Conservation (phyloP, 1,139 yeast genomes). For the Magnusiomyces magnusii region DNA sequence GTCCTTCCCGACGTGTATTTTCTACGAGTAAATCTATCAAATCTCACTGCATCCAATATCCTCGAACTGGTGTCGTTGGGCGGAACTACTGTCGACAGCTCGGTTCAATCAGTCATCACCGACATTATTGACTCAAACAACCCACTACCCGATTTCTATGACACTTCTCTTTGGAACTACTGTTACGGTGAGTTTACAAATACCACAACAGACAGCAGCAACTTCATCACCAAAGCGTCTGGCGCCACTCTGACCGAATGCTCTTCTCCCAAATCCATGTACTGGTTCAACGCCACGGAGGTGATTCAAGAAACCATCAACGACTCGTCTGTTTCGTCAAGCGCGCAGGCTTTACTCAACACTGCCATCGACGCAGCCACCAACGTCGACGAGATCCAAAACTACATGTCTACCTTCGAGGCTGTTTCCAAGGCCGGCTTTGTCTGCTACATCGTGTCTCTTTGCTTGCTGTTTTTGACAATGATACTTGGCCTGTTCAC, state of each 20-base stretch:
- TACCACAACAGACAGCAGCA: conserved; percentile 28
- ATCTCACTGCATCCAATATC: conserved; percentile 20
- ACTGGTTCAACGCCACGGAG: conserved; percentile 54
- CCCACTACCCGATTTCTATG: conserved; percentile 55
- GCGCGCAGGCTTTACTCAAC: conserved; percentile 27
- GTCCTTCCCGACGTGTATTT: conserved; percentile 39
- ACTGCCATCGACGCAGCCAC: conserved; percentile 22
- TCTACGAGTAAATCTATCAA: conserved; percentile 37
- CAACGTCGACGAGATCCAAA: conserved; percentile 17
- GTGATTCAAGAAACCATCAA: conserved; percentile 42
- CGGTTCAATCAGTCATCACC: background rate
- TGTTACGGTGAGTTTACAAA: conserved; percentile 45
- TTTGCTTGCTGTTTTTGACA: conserved; percentile 37
- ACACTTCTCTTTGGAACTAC: conserved; percentile 66
- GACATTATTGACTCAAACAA: conserved; percentile 26
- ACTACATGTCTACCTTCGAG: conserved; percentile 34
- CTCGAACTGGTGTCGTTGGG: conserved; percentile 19
- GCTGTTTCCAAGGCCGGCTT: conserved; percentile 42
- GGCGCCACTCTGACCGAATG: conserved; percentile 32
- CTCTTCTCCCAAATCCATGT: conserved; percentile 38
- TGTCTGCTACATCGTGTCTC: conserved; percentile 41
- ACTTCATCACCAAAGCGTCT: conserved; percentile 11
- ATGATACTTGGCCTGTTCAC: conserved; percentile 37
- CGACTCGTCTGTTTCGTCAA: conserved; percentile 21
- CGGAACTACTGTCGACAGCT: conserved; percentile 4